Evolutionary conservation across 2,329 filamentous ascomycete genomes (phyloP), one percentile per base, ranked within the genome.

Genomic region (Colletotrichum viniferum): DNA sequence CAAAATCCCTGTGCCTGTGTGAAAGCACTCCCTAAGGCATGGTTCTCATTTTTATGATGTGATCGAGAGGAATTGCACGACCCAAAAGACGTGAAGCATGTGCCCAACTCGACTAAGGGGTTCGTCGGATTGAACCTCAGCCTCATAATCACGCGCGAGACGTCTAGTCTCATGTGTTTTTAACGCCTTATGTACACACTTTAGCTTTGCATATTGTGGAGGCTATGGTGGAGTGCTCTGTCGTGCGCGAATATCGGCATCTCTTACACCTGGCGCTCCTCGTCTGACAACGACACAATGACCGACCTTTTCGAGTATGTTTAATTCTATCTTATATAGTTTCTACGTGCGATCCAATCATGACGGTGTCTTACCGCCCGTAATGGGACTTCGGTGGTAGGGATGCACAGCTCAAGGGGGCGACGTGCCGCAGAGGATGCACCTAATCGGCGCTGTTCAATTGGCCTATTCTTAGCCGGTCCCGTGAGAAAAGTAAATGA

Each of bases 101-200:
- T 52, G 43, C 16, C 12, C 43, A 18, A 7, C 43, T 1, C 21
- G 18, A 1, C 10, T 5, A 21, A 52, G 0, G 5, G 3, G 43
- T 13, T 52, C n/a, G 43, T 21, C n/a, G 43, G n/a, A 21, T 4
- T 52, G 10, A 21, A n/a, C 2, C 3, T 13, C 2, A 7, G n/a
- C 16, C 43, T 21, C 8, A 52, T 10, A 1, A 0, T 48, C 2
- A 48, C 18, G 38, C 18, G 9, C 38, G 9, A 21, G 38, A 48
- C 36, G 0, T 48, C 18, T 0, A 5, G 9, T 12, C 5, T 12
- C 9, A n/a, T 48, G 18, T n/a, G 0, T 1, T 48, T 21, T n/a
- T 0, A 2, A n/a, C 18, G 18, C 5, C 38, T 48, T 48, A 0
- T 18, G n/a, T 2, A 13, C n/a, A 52, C 8, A 2, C 43, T 52